Evolutionary conservation across 2,329 filamentous ascomycete genomes (phyloP), one percentile per base, ranked within the genome.

Genomic region (Beauveria brongniartii): DNA sequence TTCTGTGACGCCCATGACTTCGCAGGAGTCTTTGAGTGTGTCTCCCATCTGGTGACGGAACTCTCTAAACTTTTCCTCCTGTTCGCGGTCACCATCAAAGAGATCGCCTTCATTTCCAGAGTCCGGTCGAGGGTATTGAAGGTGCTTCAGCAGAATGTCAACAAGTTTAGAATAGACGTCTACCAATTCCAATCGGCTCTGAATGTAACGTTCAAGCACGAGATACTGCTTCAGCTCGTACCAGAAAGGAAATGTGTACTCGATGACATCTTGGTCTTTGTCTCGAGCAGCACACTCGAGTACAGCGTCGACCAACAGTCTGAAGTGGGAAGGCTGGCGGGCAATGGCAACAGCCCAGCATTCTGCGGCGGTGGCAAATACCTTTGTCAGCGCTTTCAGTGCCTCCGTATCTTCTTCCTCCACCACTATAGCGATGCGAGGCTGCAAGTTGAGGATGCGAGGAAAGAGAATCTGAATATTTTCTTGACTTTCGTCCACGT

Each of bases 21-120:
- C 90, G 73, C 94, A 99, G 59, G 91, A 91, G 70, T 99, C 94
- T 75, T 99, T 99, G 55, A 99, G 82, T 0, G 96, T 95, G 71
- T 99, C 95, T 41, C 94, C 94, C 91, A 99, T 97, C 58, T 91
- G 87, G 72, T 99, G 94, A 66, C 94, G 84, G 79, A 97, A 99
- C 69, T 96, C 91, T 53, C 94, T 86, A 77, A 99, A 99, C 72
- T 94, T 96, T 69, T 99, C 94, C 73, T 99, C 94, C 63, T 91
- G 88, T 72, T 97, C 94, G 46, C 93, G 87, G 72, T 99, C 94
- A 58, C 94, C 94, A 64, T 96, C 93, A 70, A 99, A 99, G 0
- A 97, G 78, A 72, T 99, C 94, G 14, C 81, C 80, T 67, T 93
- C 87, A 66, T 89, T 86, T 16, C 86, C 83, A 59, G 80, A 81